Conservation (phyloP, 306 rosid genomes). For the Myrica gale region DNA sequence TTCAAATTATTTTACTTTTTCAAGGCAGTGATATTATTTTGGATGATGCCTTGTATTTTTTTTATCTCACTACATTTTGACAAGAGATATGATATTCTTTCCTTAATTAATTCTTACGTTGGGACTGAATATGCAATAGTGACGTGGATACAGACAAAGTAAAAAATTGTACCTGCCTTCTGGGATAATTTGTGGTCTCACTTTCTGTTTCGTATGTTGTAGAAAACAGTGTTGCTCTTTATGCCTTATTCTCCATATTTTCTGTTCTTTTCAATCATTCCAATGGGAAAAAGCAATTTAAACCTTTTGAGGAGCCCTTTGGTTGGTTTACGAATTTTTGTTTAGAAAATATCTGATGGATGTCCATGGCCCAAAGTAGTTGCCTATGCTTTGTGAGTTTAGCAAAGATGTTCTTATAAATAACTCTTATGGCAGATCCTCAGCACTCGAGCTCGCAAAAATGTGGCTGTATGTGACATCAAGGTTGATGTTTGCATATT, state of each 20-base stretch:
- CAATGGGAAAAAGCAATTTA: neutral
- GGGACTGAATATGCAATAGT: neutral
- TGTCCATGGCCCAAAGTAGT: neutral
- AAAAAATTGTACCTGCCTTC: neutral
- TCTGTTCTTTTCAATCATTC: neutral
- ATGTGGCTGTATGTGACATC: slow-evolving; percentile 61
- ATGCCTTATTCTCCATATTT: neutral
- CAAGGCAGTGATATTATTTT: neutral
- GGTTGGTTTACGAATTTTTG: neutral
- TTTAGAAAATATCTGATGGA: neutral
- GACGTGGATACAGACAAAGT: neutral
- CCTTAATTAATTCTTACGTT: too few relatives aligned
- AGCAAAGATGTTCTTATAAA: slow-evolving; percentile 27
- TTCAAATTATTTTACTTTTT: neutral
- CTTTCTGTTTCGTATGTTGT: neutral
- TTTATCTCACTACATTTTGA: neutral
- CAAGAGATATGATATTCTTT: neutral
- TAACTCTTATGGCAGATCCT: slow-evolving; percentile 61
- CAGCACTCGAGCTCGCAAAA: slow-evolving; percentile 90
- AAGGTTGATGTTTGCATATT: slow-evolving; percentile 80
- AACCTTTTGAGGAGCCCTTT: neutral
- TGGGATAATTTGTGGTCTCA: neutral
- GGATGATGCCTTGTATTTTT: neutral
- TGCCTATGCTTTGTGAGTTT: slow-evolving; percentile 13
- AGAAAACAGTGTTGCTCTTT: neutral